Percentiles rank a stretch among this genome's conserved stretches.
Evolutionary conservation across 306 rosid genomes (phyloP).

Genomic region (Rosa lucieae): DNA sequence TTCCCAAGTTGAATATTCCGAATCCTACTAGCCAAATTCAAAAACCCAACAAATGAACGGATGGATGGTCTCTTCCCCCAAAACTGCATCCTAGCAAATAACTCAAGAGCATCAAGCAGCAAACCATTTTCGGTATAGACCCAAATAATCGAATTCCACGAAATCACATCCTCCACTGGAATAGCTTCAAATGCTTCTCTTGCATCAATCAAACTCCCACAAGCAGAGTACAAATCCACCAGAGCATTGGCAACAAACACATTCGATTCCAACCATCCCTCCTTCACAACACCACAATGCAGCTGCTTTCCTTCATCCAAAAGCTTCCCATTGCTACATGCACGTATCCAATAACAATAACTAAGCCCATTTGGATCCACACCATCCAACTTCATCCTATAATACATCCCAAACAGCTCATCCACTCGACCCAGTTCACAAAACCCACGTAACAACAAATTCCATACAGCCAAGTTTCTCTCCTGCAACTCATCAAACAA

Average conservation of each 20-base stretch:
- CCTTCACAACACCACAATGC: constrained; percentile 56
- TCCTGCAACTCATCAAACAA: constrained; percentile 72
- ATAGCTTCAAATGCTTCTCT: constrained; percentile 58
- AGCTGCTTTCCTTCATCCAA: constrained; percentile 62
- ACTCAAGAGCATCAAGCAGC: constrained; percentile 42
- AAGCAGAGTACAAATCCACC: constrained; percentile 86
- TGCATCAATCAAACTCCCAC: constrained; percentile 57
- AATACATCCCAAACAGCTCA: constrained; percentile 34
- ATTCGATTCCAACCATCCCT: constrained; percentile 50
- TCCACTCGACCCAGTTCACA: constrained; percentile 47
- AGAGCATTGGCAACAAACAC: constrained; percentile 71
- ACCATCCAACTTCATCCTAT: constrained; percentile 54
- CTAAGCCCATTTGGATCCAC: constrained; percentile 70
- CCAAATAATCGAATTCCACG: constrained; percentile 82
- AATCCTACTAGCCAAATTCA: constrained; percentile 63
- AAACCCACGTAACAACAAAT: constrained; percentile 58
- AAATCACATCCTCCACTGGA: constrained; percentile 58
- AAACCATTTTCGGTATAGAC: constrained; percentile 46
- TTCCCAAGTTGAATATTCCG: constrained; percentile 49
- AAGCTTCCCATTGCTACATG: constrained; percentile 43
- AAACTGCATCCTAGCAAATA: constrained; percentile 55
- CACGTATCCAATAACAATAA: constrained; percentile 70
- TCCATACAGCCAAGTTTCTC: constrained; percentile 60
- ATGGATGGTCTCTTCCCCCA: constrained; percentile 72
- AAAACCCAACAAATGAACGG: constrained; percentile 53